Evolutionary conservation across 2,329 filamentous ascomycete species (phyloP).

Genomic region (Penicillium brevicompactum): DNA sequence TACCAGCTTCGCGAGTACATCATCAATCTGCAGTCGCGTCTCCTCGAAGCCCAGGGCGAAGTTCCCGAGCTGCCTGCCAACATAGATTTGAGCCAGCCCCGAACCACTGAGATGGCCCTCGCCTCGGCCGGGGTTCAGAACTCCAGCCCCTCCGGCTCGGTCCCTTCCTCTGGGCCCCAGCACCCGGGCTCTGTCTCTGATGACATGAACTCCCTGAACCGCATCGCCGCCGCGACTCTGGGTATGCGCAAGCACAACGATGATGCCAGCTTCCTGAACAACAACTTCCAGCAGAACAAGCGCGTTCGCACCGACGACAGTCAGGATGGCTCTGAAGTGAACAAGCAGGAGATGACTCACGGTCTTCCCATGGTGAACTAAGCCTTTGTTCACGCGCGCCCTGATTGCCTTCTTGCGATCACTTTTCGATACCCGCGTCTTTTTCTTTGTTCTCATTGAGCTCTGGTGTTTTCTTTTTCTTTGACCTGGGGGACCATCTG

Average conservation of each 20-base stretch:
- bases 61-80: slow-evolving; percentile 81
- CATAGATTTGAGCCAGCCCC: slow-evolving; percentile 67
- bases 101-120: slow-evolving; percentile 39
- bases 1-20: slow-evolving; percentile 91
- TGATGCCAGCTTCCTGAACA: slow-evolving; percentile 37
- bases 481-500: not conserved
- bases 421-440: slow-evolving; percentile 13
- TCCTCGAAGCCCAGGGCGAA: slow-evolving; percentile 81
- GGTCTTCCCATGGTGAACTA: slow-evolving; percentile 27
- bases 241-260: slow-evolving; percentile 48
- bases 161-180: slow-evolving; percentile 26
- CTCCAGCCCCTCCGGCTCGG: slow-evolving; percentile 18
- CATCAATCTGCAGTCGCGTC: slow-evolving; percentile 80
- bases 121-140: slow-evolving; percentile 27
- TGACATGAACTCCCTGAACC: slow-evolving; percentile 46
- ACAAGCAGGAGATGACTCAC: slow-evolving; percentile 32
- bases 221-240: slow-evolving; percentile 46
- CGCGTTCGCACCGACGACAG: slow-evolving; percentile 34
- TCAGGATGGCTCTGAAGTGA: slow-evolving; percentile 25
- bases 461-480: slow-evolving; percentile 4
- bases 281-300: slow-evolving; percentile 35
- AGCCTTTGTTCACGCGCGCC: not conserved
- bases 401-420: slow-evolving; percentile 9
- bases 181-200: slow-evolving; percentile 35
- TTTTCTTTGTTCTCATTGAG: not conserved